Base-by-base conservation (phyloP, 2,329 filamentous ascomycete genomes). In the Trichoderma cornu-damae region DNA sequence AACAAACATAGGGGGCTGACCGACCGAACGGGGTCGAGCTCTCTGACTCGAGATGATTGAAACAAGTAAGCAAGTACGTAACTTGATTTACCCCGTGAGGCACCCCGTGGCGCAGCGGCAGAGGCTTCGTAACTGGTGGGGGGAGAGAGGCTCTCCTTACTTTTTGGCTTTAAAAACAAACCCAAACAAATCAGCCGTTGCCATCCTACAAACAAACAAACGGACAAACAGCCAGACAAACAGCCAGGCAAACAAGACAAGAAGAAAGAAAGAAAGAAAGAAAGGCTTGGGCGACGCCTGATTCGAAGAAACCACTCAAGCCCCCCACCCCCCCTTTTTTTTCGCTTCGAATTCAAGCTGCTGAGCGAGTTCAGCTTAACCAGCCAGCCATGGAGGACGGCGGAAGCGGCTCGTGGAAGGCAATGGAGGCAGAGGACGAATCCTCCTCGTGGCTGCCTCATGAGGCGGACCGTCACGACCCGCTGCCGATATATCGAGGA, bases 41-140 rank as follows among this genome's bases (percentile, higher is more conserved):
- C 24, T 20, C 3, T 20, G 42, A 11, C 24, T 16, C 22, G 24
- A 40, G 48, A 34, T 35, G 35, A 16, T 26, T n/a, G n/a, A n/a
- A n/a, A n/a, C n/a, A n/a, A n/a, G n/a, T n/a, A n/a, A n/a, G n/a
- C n/a, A n/a, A n/a, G n/a, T n/a, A n/a, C n/a, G n/a, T n/a, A n/a
- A n/a, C n/a, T n/a, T n/a, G n/a, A 38, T 51, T 51, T 40, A n/a
- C 16, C 26, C 35, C 48, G 28, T 8, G 40, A 53, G 30, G 28
- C 30, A 35, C 44, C n/a, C 38, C 30, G 50, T 44, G 38, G 50
- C 51, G 51, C 51, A 54, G 51, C 42, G 9, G 18, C 40, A 38
- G 32, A 24, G 8, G 40, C 40, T 47, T 46, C 51, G 51, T 22
- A 54, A 46, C 22, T 28, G 11, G 24, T 16, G n/a, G n/a, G n/a